Conservation (phyloP, 768 basidiomycete species). For the Leucocoprinus sp. region DNA sequence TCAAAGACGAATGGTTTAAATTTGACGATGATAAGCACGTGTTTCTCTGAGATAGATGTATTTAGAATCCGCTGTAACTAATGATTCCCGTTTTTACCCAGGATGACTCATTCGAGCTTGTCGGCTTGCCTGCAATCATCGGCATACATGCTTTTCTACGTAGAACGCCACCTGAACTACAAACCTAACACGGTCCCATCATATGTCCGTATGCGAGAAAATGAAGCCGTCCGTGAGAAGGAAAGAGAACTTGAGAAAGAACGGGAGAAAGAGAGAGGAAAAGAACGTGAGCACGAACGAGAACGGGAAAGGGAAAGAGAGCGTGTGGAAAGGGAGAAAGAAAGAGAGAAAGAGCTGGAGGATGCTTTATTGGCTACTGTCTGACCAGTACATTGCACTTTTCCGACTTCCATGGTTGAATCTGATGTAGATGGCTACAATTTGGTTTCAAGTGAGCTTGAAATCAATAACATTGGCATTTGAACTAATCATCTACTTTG, state of each 20-base stretch:
- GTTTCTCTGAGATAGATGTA: neutral
- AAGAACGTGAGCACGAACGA: slow-evolving; percentile 36
- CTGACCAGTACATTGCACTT: no score
- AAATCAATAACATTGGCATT: no score
- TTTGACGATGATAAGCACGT: slow-evolving; percentile 11
- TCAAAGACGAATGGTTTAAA: slow-evolving; percentile 67
- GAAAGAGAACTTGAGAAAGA: slow-evolving; percentile 24
- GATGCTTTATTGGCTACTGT: slow-evolving; percentile 53
- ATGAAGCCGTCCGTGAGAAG: slow-evolving; percentile 52
- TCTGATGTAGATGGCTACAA: no score
- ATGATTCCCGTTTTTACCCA: slow-evolving; percentile 17
- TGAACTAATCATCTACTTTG: no score
- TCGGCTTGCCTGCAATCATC: slow-evolving; percentile 60
- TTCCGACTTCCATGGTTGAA: no score
- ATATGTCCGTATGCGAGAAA: slow-evolving; percentile 58
- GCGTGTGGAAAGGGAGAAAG: slow-evolving; percentile 24
- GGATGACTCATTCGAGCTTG: slow-evolving; percentile 67
- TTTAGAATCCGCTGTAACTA: neutral
- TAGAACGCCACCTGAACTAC: slow-evolving; percentile 84
- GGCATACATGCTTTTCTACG: slow-evolving; percentile 95
- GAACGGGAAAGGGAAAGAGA: slow-evolving; percentile 26
- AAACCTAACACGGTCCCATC: slow-evolving; percentile 61
- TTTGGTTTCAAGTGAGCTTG: no score
- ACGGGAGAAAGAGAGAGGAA: slow-evolving; percentile 39
- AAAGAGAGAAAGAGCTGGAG: slow-evolving; percentile 50